These are phyloP conservation scores for Cordyceps cateniannulata DNA, from an alignment of 2,329 filamentous ascomycete species.

Conservation along the genomic window DNA sequence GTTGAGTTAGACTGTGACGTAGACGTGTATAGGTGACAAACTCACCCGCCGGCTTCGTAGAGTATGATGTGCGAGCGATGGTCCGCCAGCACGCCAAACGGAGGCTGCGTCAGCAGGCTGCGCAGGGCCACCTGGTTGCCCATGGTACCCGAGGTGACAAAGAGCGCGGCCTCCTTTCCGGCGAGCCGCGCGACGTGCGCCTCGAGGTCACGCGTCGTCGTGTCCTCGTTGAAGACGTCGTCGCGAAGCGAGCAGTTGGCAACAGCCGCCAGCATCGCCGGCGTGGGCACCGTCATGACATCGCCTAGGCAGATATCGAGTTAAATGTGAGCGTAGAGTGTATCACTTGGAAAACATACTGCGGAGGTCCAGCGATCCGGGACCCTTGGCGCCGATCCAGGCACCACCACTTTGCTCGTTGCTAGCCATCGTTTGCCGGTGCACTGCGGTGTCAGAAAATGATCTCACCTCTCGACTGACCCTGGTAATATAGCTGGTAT, in stretches of 20 bases:
- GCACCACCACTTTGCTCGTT: conserved; percentile 15
- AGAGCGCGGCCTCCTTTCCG: conserved; percentile 68
- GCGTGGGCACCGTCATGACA: conserved; percentile 64
- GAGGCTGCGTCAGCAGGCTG: conserved; percentile 70
- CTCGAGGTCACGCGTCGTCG: conserved; percentile 71
- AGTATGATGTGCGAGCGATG: conserved; percentile 69
- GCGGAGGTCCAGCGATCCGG: conserved; percentile 33
- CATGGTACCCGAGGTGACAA: conserved; percentile 90
- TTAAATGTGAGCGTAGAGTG: too few species aligned
- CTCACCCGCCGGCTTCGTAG: conserved; percentile 56
- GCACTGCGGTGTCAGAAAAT: not conserved
- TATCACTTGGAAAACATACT: conserved; percentile 24
- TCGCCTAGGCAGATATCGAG: conserved; percentile 42
- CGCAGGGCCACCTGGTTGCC: conserved; percentile 83
- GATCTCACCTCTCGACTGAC: not conserved
- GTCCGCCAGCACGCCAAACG: conserved; percentile 75
- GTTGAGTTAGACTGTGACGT: not conserved
- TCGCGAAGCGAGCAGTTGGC: conserved; percentile 68
- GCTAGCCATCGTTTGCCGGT: not conserved
- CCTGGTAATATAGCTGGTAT: not conserved
- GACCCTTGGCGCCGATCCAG: conserved; percentile 32
- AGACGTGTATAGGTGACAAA: conserved; percentile 2
- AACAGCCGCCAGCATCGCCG: conserved; percentile 77
- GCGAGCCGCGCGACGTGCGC: conserved; percentile 65
- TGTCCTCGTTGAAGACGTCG: conserved; percentile 77